phyloP scores from a whole-genome alignment of 2,329 filamentous ascomycete genomes.

The Zymoseptoria pseudotritici region DNA sequence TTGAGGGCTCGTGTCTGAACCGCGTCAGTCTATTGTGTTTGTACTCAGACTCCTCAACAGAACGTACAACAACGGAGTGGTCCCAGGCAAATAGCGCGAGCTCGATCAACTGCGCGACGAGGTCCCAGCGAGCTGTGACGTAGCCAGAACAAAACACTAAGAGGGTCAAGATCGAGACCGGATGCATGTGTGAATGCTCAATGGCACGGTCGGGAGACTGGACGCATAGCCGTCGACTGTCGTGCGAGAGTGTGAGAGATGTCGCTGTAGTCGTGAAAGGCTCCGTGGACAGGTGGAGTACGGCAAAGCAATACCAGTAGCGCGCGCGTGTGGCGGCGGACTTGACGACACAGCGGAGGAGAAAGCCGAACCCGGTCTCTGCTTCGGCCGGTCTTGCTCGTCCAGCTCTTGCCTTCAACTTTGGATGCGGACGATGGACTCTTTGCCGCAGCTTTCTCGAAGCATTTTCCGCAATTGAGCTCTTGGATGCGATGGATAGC shows the following conservation, averaged over 20 bases:
- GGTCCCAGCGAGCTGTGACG: constrained; percentile 97
- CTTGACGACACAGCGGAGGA: neutral
- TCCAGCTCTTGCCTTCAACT: too few species aligned
- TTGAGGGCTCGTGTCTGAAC: constrained; percentile 72
- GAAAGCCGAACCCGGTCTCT: neutral
- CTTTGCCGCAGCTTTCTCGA: neutral
- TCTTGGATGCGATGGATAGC: neutral
- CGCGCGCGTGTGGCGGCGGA: neutral
- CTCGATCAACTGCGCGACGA: constrained; percentile 94
- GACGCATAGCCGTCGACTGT: neutral
- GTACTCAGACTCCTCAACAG: neutral
- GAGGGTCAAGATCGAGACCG: constrained; percentile 89
- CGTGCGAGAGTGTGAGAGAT: neutral
- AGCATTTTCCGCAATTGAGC: neutral
- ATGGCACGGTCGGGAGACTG: neutral
- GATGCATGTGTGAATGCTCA: constrained; percentile 62
- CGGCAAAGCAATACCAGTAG: neutral
- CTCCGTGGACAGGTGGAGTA: neutral
- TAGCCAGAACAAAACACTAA: constrained; percentile 99
- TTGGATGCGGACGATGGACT: neutral
- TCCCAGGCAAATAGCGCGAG: constrained; percentile 96
- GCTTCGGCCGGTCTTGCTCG: neutral
- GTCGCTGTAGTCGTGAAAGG: neutral
- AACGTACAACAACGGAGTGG: constrained; percentile 84
- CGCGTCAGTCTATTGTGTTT: neutral